These are phyloP conservation scores for Colletotrichum liaoningense DNA, from an alignment of 2,329 filamentous ascomycete genomes.

Conservation along the genomic window DNA sequence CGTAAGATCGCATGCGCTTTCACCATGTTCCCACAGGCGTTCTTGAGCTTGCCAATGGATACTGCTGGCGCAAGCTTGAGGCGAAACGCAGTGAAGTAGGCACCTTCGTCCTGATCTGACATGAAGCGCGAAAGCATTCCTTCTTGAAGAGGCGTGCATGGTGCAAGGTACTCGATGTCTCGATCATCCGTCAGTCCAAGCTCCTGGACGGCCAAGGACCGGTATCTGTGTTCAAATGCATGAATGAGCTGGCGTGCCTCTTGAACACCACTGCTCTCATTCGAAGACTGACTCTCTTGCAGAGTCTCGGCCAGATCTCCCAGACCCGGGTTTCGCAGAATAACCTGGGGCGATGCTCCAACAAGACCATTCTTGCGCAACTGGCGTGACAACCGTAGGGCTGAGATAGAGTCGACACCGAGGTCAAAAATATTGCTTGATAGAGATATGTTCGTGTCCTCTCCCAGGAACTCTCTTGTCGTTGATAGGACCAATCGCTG, in stretches of 20 bases:
- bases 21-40: constrained; percentile 69
- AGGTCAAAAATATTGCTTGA: constrained; percentile 83
- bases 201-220: constrained; percentile 60
- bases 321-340: constrained; percentile 73
- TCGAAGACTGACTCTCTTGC: constrained; percentile 23
- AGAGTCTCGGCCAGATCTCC: constrained; percentile 57
- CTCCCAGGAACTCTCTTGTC: constrained; percentile 64
- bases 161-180: constrained; percentile 78
- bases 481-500: constrained; percentile 62
- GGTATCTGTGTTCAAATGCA: constrained; percentile 73
- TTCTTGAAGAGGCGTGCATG: constrained; percentile 87
- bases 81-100: constrained; percentile 84
- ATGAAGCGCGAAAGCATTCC: constrained; percentile 83
- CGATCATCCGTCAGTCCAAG: constrained; percentile 31
- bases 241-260: constrained; percentile 70
- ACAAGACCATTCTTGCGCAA: constrained; percentile 73
- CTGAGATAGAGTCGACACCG: constrained; percentile 89
- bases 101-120: constrained; percentile 59
- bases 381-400: constrained; percentile 74
- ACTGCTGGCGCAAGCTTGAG: constrained; percentile 63
- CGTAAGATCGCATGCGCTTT: constrained; percentile 72
- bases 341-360: constrained; percentile 69
- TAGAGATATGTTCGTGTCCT: constrained; percentile 57
- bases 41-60: constrained; percentile 59
- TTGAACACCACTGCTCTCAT: constrained; percentile 44